Percentiles rank a stretch among this genome's conserved stretches.
Evolutionary conservation across 306 rosid genomes (phyloP).

Genomic region (Corylus heterophylla): DNA sequence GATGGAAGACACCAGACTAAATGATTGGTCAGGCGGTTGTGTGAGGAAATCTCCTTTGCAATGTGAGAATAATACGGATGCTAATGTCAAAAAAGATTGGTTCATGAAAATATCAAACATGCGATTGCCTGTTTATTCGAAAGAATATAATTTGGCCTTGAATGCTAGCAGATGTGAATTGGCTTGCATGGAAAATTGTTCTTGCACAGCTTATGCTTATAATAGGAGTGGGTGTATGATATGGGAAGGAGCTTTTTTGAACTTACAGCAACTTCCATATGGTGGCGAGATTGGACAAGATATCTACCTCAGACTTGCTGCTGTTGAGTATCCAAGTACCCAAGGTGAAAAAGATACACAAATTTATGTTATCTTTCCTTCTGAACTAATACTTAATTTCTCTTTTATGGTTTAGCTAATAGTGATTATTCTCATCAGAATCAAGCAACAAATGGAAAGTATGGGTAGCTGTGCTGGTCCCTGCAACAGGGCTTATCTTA

Average conservation of each 20-base stretch:
- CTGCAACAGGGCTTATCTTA: background rate
- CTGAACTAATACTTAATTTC: background rate
- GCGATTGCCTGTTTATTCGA: background rate
- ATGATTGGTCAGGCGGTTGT: background rate
- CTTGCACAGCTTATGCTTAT: background rate
- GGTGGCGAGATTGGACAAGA: too few species aligned
- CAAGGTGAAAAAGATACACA: too few species aligned
- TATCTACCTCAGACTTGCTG: too few species aligned
- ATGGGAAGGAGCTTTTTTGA: too few species aligned
- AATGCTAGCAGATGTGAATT: background rate
- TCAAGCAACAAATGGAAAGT: background rate
- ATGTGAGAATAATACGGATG: background rate
- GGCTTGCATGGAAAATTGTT: background rate
- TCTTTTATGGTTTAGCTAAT: background rate
- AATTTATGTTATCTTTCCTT: too few species aligned
- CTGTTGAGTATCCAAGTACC: too few species aligned
- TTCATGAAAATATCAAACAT: background rate
- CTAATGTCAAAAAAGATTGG: background rate
- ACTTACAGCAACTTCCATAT: too few species aligned
- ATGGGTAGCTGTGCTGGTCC: background rate
- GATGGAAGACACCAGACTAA: background rate
- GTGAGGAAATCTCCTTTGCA: slow-evolving; percentile 6
- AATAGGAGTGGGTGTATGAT: too few species aligned
- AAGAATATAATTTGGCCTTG: background rate
- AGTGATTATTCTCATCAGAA: background rate